Evolutionary conservation across 305 asterid species (phyloP).

Genomic region (Coffea humblotiana): DNA sequence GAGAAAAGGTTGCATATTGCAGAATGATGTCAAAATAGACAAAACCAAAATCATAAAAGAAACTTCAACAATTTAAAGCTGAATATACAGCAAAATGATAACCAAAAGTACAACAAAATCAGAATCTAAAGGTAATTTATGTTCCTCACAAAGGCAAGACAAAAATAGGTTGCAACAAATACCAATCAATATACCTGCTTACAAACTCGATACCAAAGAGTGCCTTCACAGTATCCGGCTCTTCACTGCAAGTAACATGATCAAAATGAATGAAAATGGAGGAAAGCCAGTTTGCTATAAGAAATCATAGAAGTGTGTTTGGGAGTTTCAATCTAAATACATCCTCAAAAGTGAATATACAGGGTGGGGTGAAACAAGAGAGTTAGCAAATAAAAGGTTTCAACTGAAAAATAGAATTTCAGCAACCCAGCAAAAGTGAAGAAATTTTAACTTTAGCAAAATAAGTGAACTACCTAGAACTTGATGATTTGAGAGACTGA

Average conservation of each 20-base stretch:
- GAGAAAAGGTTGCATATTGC: neutral
- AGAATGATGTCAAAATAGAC: neutral
- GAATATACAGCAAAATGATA: neutral
- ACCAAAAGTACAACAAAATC: neutral
- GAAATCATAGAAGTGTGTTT: neutral
- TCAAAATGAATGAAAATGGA: neutral
- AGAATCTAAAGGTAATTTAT: neutral
- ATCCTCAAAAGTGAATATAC: neutral
- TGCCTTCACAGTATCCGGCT: constrained; percentile 60
- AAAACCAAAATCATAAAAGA: neutral
- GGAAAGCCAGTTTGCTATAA: neutral
- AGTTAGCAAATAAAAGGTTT: too few species aligned
- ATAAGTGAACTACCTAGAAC: constrained; percentile 53
- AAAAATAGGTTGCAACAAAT: constrained; percentile 15
- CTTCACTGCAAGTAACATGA: constrained; percentile 60
- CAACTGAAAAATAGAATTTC: neutral
- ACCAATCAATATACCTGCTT: constrained; percentile 60
- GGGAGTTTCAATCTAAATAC: neutral
- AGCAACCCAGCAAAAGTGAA: neutral
- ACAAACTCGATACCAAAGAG: constrained; percentile 87
- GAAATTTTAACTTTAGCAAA: neutral
- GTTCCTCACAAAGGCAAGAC: neutral
- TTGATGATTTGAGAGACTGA: constrained; percentile 58
- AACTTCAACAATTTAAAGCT: neutral
- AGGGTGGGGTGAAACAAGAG: too few species aligned